Base-by-base conservation (phyloP, 1,139 yeast species). In the Scheffersomyces parashehatae region DNA sequence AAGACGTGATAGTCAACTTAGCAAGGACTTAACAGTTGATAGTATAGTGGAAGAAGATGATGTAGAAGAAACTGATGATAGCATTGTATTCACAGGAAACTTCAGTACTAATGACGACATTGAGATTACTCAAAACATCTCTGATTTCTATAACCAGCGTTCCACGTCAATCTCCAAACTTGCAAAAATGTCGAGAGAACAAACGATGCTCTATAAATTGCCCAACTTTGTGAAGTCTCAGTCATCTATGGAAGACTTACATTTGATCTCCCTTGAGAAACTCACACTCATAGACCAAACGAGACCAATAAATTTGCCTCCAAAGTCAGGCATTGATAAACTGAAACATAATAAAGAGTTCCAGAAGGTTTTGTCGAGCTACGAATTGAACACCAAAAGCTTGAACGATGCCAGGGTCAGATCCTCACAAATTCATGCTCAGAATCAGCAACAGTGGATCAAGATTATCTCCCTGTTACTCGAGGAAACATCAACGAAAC, bases 241-340 rank as follows among this genome's bases (percentile, higher is more conserved):
- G 50, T 61, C 70, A 8, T 70, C 76, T n/a, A 52, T 68, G 37
- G 78, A 73, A 37, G 78, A 73, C 44, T 54, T 73, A 41, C 62
- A 63, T 35, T 59, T 73, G 33, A 62, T 73, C 5, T 71, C 77
- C n/a, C 68, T 67, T 1, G 79, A 73, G 48, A 73, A 73, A 42
- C 58, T 73, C 39, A 64, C 57, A 38, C 55, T 58, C 11, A 52
- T 73, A 16, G 78, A 74, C 52, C 78, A 72, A 52, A 64, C 76
- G 3, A 62, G 79, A 43, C 79, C 79, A 15, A 73, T 73, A 32
- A 68, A 74, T 49, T 58, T 74, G 33, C 79, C 79, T 14, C 79
- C 79, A 0, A 74, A 74, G 48, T 53, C 61, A 12, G 47, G 49
- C 3, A 46, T 47, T 28, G 79, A 74, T 48, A 70, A 64, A 38